Percentiles rank a stretch among this genome's conserved stretches.
These are phyloP conservation scores for Myxozyma neglecta DNA, from an alignment of 805 yeast genomes.

Conservation along the genomic window DNA sequence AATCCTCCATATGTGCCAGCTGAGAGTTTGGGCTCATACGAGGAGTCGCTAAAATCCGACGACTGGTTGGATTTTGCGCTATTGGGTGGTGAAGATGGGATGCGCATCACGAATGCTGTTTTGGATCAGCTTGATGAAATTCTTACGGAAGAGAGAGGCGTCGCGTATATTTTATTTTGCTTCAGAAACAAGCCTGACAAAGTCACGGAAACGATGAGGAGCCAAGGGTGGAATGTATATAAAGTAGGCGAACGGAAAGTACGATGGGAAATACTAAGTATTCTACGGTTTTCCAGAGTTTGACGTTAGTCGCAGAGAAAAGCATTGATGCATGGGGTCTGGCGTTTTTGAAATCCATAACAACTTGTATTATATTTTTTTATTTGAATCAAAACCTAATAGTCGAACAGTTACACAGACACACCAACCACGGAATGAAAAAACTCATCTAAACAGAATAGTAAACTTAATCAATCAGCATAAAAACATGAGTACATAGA, in stretches of 20 bases:
- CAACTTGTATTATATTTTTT: background rate
- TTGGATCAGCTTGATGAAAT: constrained; percentile 54
- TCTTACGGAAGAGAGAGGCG: constrained; percentile 56
- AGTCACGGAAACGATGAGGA: constrained; percentile 53
- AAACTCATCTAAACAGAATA: background rate
- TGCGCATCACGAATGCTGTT: constrained; percentile 74
- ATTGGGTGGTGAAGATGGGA: constrained; percentile 86
- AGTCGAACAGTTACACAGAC: background rate
- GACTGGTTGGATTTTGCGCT: constrained; percentile 88
- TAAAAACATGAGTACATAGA: background rate
- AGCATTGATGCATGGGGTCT: background rate
- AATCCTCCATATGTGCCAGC: constrained; percentile 98
- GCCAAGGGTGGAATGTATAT: constrained; percentile 54
- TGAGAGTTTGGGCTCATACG: constrained; percentile 63
- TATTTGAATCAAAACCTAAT: background rate
- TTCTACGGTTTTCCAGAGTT: constrained; percentile 51
- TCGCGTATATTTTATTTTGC: constrained; percentile 87
- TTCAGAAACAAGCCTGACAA: constrained; percentile 79
- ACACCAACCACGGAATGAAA: constrained; percentile 4
- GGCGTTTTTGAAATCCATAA: background rate
- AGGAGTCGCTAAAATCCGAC: constrained; percentile 50
- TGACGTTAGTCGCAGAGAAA: background rate
- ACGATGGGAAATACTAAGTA: constrained; percentile 91
- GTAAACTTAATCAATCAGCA: background rate
- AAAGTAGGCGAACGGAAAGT: constrained; percentile 71